phyloP scores from a whole-genome alignment of 1,139 yeast species.

The Cylindricascospora bacillispora region DNA sequence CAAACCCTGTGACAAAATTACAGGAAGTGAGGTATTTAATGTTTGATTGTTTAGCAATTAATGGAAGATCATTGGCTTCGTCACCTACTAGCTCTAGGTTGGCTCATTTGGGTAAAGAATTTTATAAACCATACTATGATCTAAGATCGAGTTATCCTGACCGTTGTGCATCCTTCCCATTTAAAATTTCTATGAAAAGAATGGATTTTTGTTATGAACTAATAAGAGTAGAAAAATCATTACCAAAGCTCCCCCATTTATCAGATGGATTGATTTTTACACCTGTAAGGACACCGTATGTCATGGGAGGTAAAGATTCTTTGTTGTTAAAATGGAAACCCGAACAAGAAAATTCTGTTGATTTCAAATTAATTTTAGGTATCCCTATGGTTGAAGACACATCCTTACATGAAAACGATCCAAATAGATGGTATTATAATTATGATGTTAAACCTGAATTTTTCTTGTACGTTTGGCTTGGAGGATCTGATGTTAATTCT shows the following conservation, averaged over 20 bases:
- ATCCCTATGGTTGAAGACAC: constrained; percentile 59
- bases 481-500: constrained; percentile 31
- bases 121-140: constrained; percentile 69
- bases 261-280: constrained; percentile 94
- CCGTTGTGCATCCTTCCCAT: constrained; percentile 65
- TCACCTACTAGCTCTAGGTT: constrained; percentile 68
- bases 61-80: constrained; percentile 56
- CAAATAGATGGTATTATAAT: constrained; percentile 62
- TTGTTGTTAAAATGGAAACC: constrained; percentile 92
- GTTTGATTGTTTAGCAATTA: constrained; percentile 82
- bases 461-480: constrained; percentile 68
- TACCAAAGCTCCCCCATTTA: constrained; percentile 70
- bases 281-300: constrained; percentile 78
- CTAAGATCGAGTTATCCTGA: constrained; percentile 60
- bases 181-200: constrained; percentile 70
- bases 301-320: constrained; percentile 69
- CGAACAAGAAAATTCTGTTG: constrained; percentile 86
- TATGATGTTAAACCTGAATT: constrained; percentile 69
- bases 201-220: constrained; percentile 80
- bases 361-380: constrained; percentile 60
- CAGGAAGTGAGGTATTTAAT: constrained; percentile 69
- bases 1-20: constrained; percentile 35
- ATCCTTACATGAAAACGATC: constrained; percentile 56
- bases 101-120: constrained; percentile 75
- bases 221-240: constrained; percentile 57